These are phyloP conservation scores for Biscogniauxia sp. DNA, from an alignment of 2,329 filamentous ascomycete species.

Conservation along the genomic window DNA sequence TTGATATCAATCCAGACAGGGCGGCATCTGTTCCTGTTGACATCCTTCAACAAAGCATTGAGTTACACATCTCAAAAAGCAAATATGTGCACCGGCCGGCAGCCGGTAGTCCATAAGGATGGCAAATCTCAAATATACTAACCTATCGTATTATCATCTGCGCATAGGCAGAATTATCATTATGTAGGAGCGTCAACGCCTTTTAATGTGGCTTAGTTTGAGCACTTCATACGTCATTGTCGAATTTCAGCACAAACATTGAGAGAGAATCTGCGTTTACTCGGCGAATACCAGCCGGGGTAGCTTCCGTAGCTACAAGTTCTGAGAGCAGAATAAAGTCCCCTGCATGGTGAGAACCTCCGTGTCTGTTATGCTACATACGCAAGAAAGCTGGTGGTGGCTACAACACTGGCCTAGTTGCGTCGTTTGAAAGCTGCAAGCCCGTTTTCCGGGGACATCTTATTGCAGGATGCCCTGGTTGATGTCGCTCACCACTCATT, in stretches of 20 bases:
- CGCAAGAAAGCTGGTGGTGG: background rate
- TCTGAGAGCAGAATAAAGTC: background rate
- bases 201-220: background rate
- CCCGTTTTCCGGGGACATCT: background rate
- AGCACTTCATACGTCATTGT: background rate
- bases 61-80: background rate
- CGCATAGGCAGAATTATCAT: background rate
- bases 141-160: background rate
- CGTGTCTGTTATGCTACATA: background rate
- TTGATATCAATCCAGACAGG: conserved; percentile 2
- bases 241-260: background rate
- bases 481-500: background rate
- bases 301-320: background rate
- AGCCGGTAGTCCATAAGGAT: background rate
- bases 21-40: conserved; percentile 11
- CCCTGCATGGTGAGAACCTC: background rate
- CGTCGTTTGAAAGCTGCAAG: background rate
- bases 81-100: background rate
- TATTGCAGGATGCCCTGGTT: background rate
- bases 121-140: background rate
- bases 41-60: conserved; percentile 3
- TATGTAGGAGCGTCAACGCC: background rate
- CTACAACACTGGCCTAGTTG: background rate
- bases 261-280: background rate
- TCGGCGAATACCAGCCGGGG: background rate